Percentiles rank a stretch among this genome's conserved stretches.
Evolutionary conservation across 495 filamentous ascomycete genomes (phyloP).

Genomic region (Tetracladium setigerum): DNA sequence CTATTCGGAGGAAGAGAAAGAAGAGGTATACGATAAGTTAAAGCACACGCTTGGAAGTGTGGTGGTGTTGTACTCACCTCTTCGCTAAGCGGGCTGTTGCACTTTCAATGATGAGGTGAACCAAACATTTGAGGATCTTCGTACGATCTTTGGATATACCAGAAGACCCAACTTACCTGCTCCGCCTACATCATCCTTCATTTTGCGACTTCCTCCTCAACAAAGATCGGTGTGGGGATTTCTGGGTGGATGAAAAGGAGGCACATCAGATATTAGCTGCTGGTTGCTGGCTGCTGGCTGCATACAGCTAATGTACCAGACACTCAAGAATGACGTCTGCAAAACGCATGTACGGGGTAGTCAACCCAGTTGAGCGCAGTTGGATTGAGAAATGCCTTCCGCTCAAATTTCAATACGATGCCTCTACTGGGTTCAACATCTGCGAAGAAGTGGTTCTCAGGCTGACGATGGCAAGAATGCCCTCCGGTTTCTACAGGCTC

Average conservation of each 20-base stretch:
- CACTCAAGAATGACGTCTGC: constrained; percentile 33
- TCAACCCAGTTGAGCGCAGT: constrained; percentile 4
- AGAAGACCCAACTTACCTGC: constrained; percentile 14
- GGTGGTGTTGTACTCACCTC: background rate
- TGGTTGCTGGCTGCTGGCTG: constrained; percentile 27
- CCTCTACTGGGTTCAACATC: constrained; percentile 9
- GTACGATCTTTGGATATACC: constrained; percentile 10
- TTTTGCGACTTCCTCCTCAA: constrained; percentile 46
- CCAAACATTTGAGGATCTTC: constrained; percentile 8
- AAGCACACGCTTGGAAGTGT: constrained; percentile 7
- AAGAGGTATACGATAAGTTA: constrained; percentile 3
- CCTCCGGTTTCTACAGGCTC: constrained; percentile 5
- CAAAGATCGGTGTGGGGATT: constrained; percentile 24
- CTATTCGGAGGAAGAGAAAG: constrained; percentile 7
- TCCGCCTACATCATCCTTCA: constrained; percentile 41
- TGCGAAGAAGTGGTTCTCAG: background rate
- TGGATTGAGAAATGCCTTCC: constrained; percentile 3
- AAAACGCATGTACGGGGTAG: constrained; percentile 17
- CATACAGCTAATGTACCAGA: constrained; percentile 25
- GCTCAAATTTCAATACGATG: constrained; percentile 7
- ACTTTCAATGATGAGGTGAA: constrained; percentile 31
- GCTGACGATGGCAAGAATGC: constrained; percentile 1
- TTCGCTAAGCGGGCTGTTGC: constrained; percentile 5
- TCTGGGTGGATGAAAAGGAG: constrained; percentile 32
- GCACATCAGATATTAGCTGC: constrained; percentile 20